Evolutionary conservation across 805 yeast genomes (phyloP).

Genomic region (Millerozyma acaciae): DNA sequence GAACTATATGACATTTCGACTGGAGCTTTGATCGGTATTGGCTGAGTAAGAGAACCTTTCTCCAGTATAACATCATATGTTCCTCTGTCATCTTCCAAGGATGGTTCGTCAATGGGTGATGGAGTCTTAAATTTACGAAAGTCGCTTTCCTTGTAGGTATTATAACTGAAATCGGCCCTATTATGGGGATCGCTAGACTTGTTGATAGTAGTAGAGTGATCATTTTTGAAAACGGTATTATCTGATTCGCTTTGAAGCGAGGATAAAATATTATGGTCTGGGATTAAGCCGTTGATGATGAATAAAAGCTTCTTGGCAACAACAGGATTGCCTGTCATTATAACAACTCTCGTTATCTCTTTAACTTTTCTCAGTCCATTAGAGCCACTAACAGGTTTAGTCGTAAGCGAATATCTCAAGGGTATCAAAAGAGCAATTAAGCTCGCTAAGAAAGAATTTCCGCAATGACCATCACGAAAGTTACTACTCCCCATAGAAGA

Average conservation of each 20-base stretch:
- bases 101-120: background rate
- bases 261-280: constrained; percentile 24
- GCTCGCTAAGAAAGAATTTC: constrained; percentile 42
- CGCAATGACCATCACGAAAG: constrained; percentile 5
- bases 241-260: background rate
- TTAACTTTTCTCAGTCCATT: constrained; percentile 17
- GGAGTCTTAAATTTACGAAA: background rate
- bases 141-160: background rate
- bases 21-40: constrained; percentile 13
- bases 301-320: constrained; percentile 58
- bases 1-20: constrained; percentile 14
- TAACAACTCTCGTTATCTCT: constrained; percentile 46
- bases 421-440: constrained; percentile 45
- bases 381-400: constrained; percentile 27
- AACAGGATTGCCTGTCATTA: constrained; percentile 57
- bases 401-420: constrained; percentile 28
- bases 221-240: background rate
- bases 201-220: background rate
- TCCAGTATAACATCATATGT: background rate
- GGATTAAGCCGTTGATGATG: constrained; percentile 48
- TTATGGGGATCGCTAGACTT: constrained; percentile 1
- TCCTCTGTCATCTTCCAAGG: background rate
- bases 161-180: background rate
- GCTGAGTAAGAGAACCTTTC: background rate
- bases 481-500: constrained; percentile 7